phyloP scores from a whole-genome alignment of 352 stramenopile species.

The Globisporangium polare region DNA sequence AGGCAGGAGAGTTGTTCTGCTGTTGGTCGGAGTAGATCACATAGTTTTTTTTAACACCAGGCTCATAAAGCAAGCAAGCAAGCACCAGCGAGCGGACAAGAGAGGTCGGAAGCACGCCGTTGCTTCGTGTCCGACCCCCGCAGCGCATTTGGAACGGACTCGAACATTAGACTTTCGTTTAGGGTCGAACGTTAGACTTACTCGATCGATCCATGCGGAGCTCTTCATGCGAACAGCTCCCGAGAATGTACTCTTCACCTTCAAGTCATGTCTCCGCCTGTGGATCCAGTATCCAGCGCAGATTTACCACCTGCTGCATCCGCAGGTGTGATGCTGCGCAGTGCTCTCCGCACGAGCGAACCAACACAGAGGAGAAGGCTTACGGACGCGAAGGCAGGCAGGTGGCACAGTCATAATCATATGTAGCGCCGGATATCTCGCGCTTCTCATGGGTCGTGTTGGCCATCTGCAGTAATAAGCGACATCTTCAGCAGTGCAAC shows the following conservation, averaged over 20 bases:
- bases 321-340: background rate
- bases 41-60: conserved; percentile 2
- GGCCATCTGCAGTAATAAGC: background rate
- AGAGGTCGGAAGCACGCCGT: background rate
- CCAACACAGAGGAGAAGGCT: too few species aligned
- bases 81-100: background rate
- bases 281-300: background rate
- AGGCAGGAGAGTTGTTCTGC: background rate
- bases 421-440: background rate
- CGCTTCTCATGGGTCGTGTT: background rate
- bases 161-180: too few species aligned
- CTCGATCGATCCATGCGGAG: background rate
- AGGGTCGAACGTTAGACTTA: background rate
- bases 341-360: background rate
- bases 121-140: background rate
- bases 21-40: background rate
- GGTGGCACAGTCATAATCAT: background rate
- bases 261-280: background rate
- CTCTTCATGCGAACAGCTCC: background rate
- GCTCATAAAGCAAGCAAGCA: background rate
- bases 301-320: background rate
- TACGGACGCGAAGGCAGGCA: too few species aligned
- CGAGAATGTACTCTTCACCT: background rate
- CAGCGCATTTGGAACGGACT: background rate
- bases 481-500: background rate